Conservation (phyloP, 1,284 basidiomycete species). For the Ustilago xerochloae region DNA sequence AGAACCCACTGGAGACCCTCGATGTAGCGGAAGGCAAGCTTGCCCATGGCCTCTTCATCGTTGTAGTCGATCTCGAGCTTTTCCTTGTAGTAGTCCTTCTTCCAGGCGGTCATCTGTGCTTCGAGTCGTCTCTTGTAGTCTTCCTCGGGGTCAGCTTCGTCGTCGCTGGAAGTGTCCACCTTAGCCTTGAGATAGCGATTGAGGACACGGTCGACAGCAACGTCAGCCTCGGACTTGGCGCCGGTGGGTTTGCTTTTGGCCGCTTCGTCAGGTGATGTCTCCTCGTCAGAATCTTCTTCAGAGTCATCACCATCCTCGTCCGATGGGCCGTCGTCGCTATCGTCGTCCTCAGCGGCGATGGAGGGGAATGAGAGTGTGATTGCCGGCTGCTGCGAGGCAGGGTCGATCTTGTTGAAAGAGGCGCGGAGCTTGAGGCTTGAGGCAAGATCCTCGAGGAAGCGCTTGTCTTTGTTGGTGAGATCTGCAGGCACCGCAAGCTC, state of each 20-base stretch:
- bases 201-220: constrained; percentile 84
- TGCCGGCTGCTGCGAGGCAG: constrained; percentile 50
- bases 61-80: constrained; percentile 69
- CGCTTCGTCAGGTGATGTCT: constrained; percentile 71
- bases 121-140: constrained; percentile 78
- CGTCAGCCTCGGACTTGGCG: constrained; percentile 60
- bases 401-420: constrained; percentile 64
- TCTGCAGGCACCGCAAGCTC: constrained; percentile 54
- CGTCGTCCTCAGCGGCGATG: constrained; percentile 35
- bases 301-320: constrained; percentile 38
- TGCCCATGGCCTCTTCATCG: constrained; percentile 71
- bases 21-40: constrained; percentile 75
- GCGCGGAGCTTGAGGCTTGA: constrained; percentile 52
- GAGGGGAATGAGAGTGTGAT: constrained; percentile 54
- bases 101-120: constrained; percentile 92
- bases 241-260: constrained; percentile 8
- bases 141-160: constrained; percentile 43
- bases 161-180: constrained; percentile 46
- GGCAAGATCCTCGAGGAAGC: constrained; percentile 58
- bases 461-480: constrained; percentile 44
- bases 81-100: constrained; percentile 82
- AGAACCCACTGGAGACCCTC: constrained; percentile 99
- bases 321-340: constrained; percentile 29
- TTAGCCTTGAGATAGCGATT: constrained; percentile 88
- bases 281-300: constrained; percentile 65